Base-by-base conservation (phyloP, 768 basidiomycete genomes). In the Pulveroboletus frians region DNA sequence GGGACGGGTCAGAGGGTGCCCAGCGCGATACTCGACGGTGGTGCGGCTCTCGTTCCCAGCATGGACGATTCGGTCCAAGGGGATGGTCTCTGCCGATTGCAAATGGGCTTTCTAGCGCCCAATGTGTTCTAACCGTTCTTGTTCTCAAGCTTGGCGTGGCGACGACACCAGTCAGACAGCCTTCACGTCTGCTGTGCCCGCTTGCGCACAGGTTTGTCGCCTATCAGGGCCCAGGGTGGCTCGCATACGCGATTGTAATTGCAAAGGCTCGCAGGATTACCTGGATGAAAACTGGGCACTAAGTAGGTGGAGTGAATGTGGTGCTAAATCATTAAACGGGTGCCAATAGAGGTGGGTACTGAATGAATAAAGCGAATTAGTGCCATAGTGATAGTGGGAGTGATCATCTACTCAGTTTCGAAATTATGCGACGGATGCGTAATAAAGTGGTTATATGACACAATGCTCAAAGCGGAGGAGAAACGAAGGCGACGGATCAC, bases 401-500 rank as follows among this genome's bases (percentile, higher is more conserved):
- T 47, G 54, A 43, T 49, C 57, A 53, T 69, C 63, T 69, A 67
- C 50, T 55, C 57, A 43, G 58, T 49, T 36, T 58, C 55, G 54
- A 64, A 56, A 66, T 69, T 66, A 65, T 67, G 65, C 47, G 58
- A 62, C 46, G 46, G 36, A 46, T 67, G 67, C 55, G 67, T 67
- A 65, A 64, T 58, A 68, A 69, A 64, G 65, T 60, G 59, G 60
- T 52, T 69, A 71, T 65, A 67, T 65, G 66, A 73, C 66, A 73
- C 71, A 65, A 66, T 68, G 64, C 60, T 57, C 58, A 48, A 57
- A 62, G 39, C 47, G 53, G 53, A 37, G 51, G 41, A 47, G 47
- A 43, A 50, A 48, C 43, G 50, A 54, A 53, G 52, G 57, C 51
- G 58, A 58, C 58, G 59, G 58, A 66, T 63, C 62, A 59, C 55